Conservation (phyloP, 352 stramenopile species). For the Pythium dissimile region DNA sequence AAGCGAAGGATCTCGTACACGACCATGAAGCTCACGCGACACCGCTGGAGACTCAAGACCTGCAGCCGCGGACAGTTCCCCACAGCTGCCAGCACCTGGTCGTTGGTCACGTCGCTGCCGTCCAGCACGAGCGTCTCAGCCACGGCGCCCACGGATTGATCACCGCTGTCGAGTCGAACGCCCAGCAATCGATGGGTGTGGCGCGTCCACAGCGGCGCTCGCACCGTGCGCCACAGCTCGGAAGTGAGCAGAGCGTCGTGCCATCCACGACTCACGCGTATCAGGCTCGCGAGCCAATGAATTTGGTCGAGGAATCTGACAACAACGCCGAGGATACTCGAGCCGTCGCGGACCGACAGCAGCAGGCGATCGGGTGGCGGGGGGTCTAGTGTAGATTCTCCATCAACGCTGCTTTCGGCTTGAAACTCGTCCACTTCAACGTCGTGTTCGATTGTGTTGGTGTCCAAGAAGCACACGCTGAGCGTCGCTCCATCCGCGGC, state of each 20-base stretch:
- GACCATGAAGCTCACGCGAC: constrained; percentile 32
- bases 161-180: background rate
- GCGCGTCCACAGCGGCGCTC: background rate
- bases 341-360: no score
- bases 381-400: no score
- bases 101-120: constrained; percentile 20
- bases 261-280: constrained; percentile 12
- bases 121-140: constrained; percentile 21
- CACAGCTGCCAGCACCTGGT: constrained; percentile 23
- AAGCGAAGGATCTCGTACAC: constrained; percentile 30
- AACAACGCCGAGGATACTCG: background rate
- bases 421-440: constrained; percentile 30
- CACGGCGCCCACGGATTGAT: constrained; percentile 4
- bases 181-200: background rate
- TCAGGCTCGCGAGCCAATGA: constrained; percentile 16
- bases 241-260: background rate
- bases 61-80: constrained; percentile 7
- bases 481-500: constrained; percentile 1
- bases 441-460: constrained; percentile 21
- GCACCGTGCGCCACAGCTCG: constrained; percentile 9
- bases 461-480: constrained; percentile 29
- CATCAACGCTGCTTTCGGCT: no score
- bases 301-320: constrained; percentile 20
- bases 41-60: constrained; percentile 19
- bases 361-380: no score